A percentile compares a stretch with the other conserved stretches of the same genome.
These are phyloP conservation scores for Bipolaris gigantea DNA, from an alignment of 2,329 filamentous ascomycete species.

Conservation along the genomic window DNA sequence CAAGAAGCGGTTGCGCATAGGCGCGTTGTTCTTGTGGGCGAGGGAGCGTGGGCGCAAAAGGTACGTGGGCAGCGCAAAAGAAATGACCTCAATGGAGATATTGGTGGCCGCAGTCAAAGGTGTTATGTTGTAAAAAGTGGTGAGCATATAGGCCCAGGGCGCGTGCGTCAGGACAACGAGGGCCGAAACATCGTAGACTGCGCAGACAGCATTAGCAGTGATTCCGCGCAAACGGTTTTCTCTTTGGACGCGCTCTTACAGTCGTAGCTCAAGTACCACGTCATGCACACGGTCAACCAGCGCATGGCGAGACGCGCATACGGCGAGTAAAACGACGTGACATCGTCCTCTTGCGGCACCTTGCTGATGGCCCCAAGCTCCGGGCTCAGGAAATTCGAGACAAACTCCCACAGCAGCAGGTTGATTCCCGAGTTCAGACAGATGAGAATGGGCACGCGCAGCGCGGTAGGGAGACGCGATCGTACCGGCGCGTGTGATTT, in stretches of 20 bases:
- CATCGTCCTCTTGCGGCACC: constrained; percentile 60
- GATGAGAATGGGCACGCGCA: constrained; percentile 51
- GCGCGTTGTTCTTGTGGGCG: constrained; percentile 61
- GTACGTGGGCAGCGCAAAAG: constrained; percentile 72
- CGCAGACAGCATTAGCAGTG: constrained; percentile 9
- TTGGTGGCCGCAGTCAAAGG: constrained; percentile 62
- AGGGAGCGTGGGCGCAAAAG: constrained; percentile 70
- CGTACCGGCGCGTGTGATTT: constrained; percentile 27
- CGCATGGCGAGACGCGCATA: constrained; percentile 59
- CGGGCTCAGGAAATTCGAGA: constrained; percentile 61
- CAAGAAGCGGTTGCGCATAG: constrained; percentile 48
- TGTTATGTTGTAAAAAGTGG: constrained; percentile 74
- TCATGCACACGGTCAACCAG: constrained; percentile 67
- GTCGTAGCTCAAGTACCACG: constrained; percentile 75
- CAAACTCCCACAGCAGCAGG: constrained; percentile 64
- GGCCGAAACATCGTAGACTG: constrained; percentile 47
- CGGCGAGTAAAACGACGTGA: constrained; percentile 54
- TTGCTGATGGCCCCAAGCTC: constrained; percentile 71
- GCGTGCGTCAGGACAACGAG: constrained; percentile 68
- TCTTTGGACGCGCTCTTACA: constrained; percentile 53
- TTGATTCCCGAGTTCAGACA: constrained; percentile 63
- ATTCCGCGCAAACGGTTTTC: neutral
- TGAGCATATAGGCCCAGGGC: constrained; percentile 74
- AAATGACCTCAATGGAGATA: constrained; percentile 68
- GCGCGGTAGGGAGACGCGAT: constrained; percentile 38